Conservation (phyloP, 306 rosid genomes). For the Calophaca sinica region DNA sequence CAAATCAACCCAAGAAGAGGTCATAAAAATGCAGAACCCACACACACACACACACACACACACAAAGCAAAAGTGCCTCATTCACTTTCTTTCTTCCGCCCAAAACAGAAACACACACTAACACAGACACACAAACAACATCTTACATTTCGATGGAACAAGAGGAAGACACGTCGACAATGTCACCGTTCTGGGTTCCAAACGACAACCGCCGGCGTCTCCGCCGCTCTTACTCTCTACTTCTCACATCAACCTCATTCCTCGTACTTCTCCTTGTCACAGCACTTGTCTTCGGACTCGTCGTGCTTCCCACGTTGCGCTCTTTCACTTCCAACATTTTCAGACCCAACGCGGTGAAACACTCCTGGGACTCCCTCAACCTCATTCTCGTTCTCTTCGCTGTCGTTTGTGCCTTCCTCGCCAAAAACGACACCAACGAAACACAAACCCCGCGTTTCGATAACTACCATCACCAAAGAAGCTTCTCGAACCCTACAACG, state of each 20-base stretch:
- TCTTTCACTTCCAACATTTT: slow-evolving; percentile 67
- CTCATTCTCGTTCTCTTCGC: slow-evolving; percentile 86
- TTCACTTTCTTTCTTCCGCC: not conserved
- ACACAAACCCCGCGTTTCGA: slow-evolving; percentile 38
- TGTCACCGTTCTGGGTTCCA: slow-evolving; percentile 70
- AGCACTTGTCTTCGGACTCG: slow-evolving; percentile 50
- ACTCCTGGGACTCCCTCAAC: slow-evolving; percentile 79
- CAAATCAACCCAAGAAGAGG: not conserved
- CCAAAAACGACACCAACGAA: slow-evolving; percentile 53
- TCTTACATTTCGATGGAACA: slow-evolving; percentile 52
- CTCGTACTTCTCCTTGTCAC: slow-evolving; percentile 52
- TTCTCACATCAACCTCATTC: slow-evolving; percentile 60
- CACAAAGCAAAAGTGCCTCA: slow-evolving; percentile 12
- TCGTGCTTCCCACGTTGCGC: slow-evolving; percentile 58
- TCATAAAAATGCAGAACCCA: slow-evolving; percentile 18
- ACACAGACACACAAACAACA: slow-evolving; percentile 7
- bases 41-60: not conserved
- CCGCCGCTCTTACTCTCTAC: slow-evolving; percentile 63
- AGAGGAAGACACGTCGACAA: slow-evolving; percentile 51
- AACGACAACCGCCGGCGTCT: slow-evolving; percentile 47
- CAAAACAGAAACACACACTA: not conserved
- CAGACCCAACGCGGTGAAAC: slow-evolving; percentile 69
- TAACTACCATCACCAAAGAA: not conserved
- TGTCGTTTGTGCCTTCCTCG: slow-evolving; percentile 81
- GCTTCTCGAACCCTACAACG: slow-evolving; percentile 49